A percentile compares a stretch with the other conserved stretches of the same genome.
Evolutionary conservation across 1,284 basidiomycete species (phyloP).

Genomic region (Sanguinoderma infundibulare): DNA sequence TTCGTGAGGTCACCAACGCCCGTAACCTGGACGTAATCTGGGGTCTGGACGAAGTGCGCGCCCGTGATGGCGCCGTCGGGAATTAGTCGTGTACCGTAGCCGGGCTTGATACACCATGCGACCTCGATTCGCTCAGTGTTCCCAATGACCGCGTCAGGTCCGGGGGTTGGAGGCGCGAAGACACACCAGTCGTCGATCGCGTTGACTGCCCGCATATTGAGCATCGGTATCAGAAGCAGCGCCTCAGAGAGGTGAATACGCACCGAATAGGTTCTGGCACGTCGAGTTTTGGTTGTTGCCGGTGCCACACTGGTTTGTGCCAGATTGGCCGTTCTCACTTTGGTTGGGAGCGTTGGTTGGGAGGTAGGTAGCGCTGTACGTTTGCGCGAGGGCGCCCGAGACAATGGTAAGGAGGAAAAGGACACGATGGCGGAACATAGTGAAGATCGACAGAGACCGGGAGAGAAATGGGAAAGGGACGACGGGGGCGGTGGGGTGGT

Average conservation of each 20-base stretch:
- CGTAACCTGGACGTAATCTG: conserved; percentile 73
- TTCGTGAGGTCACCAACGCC: conserved; percentile 69
- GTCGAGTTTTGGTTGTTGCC: conserved; percentile 55
- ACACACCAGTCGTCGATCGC: conserved; percentile 64
- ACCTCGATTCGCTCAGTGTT: conserved; percentile 70
- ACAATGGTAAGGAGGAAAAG: conserved; percentile 21
- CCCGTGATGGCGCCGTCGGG: conserved; percentile 77
- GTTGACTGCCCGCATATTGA: conserved; percentile 49
- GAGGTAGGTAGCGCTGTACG: conserved; percentile 43
- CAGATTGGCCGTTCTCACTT: conserved; percentile 63
- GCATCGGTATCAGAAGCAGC: not conserved
- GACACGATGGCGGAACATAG: conserved; percentile 21
- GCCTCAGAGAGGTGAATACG: conserved; percentile 25
- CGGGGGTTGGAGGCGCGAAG: conserved; percentile 60
- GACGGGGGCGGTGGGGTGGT: not conserved
- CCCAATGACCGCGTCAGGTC: conserved; percentile 55
- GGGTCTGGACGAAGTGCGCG: conserved; percentile 71
- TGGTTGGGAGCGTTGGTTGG: conserved; percentile 50
- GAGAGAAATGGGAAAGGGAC: not conserved
- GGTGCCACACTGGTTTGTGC: conserved; percentile 68
- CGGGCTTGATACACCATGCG: conserved; percentile 70
- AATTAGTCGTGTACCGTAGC: conserved; percentile 74
- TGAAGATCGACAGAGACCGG: conserved; percentile 1
- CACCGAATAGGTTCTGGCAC: conserved; percentile 71
- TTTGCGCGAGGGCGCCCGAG: conserved; percentile 34